These are phyloP conservation scores for Globisporangium acanthophoron DNA, from an alignment of 352 stramenopile species.

Conservation along the genomic window DNA sequence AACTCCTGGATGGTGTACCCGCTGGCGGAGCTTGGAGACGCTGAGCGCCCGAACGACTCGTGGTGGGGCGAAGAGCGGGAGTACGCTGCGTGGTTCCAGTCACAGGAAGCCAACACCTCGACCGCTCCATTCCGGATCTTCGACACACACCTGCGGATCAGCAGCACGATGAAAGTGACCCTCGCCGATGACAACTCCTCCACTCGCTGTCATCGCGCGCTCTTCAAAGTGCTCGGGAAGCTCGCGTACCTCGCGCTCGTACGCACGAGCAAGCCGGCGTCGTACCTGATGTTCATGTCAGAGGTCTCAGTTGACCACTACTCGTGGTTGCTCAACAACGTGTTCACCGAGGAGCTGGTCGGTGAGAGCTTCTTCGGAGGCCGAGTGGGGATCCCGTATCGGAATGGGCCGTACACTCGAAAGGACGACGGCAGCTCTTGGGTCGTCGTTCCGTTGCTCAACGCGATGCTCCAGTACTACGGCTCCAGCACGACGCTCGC, in stretches of 20 bases:
- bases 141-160: slow-evolving; percentile 14
- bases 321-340: slow-evolving; percentile 27
- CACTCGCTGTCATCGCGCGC: slow-evolving; percentile 32
- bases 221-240: slow-evolving; percentile 43
- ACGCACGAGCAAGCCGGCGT: slow-evolving; percentile 23
- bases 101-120: slow-evolving; percentile 12
- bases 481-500: slow-evolving; percentile 16
- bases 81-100: slow-evolving; percentile 28
- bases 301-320: slow-evolving; percentile 25
- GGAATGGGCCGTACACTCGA: slow-evolving; percentile 24
- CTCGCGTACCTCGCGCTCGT: slow-evolving; percentile 31
- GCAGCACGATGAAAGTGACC: slow-evolving; percentile 3
- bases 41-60: slow-evolving; percentile 2
- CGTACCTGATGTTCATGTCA: slow-evolving; percentile 47
- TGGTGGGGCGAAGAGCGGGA: slow-evolving; percentile 30
- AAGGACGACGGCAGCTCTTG: slow-evolving; percentile 43
- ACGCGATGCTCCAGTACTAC: slow-evolving; percentile 23
- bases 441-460: slow-evolving; percentile 27
- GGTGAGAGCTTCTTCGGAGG: slow-evolving; percentile 31
- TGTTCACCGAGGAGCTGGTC: slow-evolving; percentile 24
- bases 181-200: slow-evolving; percentile 18
- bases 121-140: slow-evolving; percentile 28
- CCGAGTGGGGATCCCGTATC: slow-evolving; percentile 25
- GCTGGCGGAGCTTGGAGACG: slow-evolving; percentile 17
- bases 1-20: slow-evolving; percentile 26